phyloP scores from a whole-genome alignment of 805 yeast genomes.

The Saccharomyces jurei region DNA sequence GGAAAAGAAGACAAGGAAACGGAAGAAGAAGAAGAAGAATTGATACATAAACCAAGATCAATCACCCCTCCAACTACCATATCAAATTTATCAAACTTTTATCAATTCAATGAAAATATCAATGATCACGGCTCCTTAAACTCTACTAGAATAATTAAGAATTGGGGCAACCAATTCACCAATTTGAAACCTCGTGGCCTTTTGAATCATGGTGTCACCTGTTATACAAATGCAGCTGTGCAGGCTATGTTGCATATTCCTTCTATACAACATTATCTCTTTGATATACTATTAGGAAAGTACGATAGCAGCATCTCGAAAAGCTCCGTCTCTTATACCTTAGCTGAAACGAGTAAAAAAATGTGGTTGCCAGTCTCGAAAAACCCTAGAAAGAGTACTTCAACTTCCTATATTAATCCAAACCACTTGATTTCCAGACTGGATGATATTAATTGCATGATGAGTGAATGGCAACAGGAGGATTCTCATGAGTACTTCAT shows the following conservation, averaged over 20 bases:
- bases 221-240: conserved; percentile 92
- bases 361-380: conserved; percentile 58
- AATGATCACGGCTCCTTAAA: conserved; percentile 59
- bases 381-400: conserved; percentile 19
- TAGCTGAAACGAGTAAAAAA: conserved; percentile 60
- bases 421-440: conserved; percentile 60
- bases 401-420: conserved; percentile 56
- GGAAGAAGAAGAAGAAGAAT: conserved; percentile 28
- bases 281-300: conserved; percentile 52
- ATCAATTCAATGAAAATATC: conserved; percentile 47
- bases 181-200: conserved; percentile 55
- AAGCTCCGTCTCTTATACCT: conserved; percentile 53
- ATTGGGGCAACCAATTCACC: conserved; percentile 53
- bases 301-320: conserved; percentile 39
- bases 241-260: conserved; percentile 89
- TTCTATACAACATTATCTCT: conserved; percentile 75
- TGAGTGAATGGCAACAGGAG: conserved; percentile 96
- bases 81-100: conserved; percentile 52
- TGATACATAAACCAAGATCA: conserved; percentile 22
- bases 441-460: conserved; percentile 87
- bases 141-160: conserved; percentile 53
- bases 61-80: conserved; percentile 4
- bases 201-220: conserved; percentile 87
- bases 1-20: conserved; percentile 26
- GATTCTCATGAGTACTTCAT: conserved; percentile 95